phyloP scores from a whole-genome alignment of 108 stramenopile genomes.

The Seminavis robusta region DNA sequence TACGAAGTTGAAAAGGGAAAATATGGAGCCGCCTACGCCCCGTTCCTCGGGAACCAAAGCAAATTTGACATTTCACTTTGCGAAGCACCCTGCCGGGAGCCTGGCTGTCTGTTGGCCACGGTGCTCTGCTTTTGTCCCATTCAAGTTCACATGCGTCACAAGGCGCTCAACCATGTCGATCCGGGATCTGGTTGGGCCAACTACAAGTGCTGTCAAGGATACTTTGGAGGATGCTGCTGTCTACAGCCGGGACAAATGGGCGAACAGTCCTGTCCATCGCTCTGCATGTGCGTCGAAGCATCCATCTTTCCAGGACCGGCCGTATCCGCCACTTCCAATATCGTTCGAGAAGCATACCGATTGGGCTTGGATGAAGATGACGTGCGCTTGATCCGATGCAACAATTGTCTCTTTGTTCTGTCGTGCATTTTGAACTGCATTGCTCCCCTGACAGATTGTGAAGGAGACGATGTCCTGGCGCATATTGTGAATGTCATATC shows the following conservation, averaged over 20 bases:
- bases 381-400: constrained; percentile 71
- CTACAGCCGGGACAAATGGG: constrained; percentile 51
- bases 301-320: constrained; percentile 63
- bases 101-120: constrained; percentile 50
- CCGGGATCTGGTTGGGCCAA: constrained; percentile 67
- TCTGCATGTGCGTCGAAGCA: constrained; percentile 74
- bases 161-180: constrained; percentile 63
- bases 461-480: constrained; percentile 23
- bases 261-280: constrained; percentile 56
- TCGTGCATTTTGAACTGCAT: constrained; percentile 12
- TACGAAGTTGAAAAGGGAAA: too few relatives aligned
- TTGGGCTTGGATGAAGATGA: constrained; percentile 77
- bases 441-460: constrained; percentile 15
- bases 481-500: constrained; percentile 43
- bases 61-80: constrained; percentile 65
- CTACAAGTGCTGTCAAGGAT: constrained; percentile 71
- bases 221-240: constrained; percentile 72
- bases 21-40: constrained; percentile 48
- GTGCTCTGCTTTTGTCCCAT: constrained; percentile 60
- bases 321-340: constrained; percentile 49
- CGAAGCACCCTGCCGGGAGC: constrained; percentile 54
- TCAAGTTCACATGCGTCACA: constrained; percentile 63
- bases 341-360: constrained; percentile 52
- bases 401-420: constrained; percentile 55
- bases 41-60: constrained; percentile 35